Conservation (phyloP, 257 asterid species). For the Nemophila menziesii region DNA sequence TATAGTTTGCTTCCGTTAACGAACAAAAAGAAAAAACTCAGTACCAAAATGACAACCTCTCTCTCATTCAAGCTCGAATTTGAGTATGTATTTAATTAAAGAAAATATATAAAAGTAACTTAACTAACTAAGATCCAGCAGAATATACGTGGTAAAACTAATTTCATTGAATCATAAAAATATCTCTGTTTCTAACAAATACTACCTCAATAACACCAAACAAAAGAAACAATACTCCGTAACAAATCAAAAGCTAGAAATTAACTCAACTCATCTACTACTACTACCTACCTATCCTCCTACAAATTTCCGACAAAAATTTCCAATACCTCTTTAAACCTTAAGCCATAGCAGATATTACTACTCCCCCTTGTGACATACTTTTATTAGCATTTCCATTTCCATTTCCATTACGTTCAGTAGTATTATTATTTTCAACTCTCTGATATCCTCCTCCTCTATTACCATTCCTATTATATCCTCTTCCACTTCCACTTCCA, state of each 20-base stretch:
- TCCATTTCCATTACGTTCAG: conserved; percentile 44
- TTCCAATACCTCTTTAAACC: conserved; percentile 14
- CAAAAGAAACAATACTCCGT: not conserved
- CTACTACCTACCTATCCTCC: conserved; percentile 7
- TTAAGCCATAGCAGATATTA: conserved; percentile 58
- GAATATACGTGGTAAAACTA: not conserved
- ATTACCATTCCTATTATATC: conserved; percentile 51
- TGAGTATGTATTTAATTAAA: too few relatives aligned
- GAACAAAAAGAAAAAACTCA: too few relatives aligned
- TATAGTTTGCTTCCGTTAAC: too few relatives aligned
- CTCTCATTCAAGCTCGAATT: too few relatives aligned
- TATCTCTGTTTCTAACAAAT: conserved; percentile 1
- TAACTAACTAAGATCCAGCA: not conserved
- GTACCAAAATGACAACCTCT: too few relatives aligned
- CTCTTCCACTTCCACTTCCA: conserved; percentile 61
- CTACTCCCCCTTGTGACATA: conserved; percentile 37
- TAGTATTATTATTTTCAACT: conserved; percentile 30
- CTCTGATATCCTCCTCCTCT: conserved; percentile 62
- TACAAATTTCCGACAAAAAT: conserved; percentile 6
- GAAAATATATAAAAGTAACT: too few relatives aligned
- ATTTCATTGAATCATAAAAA: not conserved
- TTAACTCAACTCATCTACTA: conserved; percentile 8
- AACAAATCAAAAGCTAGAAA: conserved; percentile 9
- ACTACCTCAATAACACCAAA: not conserved
- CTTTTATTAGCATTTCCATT: conserved; percentile 41